phyloP scores from a whole-genome alignment of 208 protist species.

The Herpetomonas muscarum region DNA sequence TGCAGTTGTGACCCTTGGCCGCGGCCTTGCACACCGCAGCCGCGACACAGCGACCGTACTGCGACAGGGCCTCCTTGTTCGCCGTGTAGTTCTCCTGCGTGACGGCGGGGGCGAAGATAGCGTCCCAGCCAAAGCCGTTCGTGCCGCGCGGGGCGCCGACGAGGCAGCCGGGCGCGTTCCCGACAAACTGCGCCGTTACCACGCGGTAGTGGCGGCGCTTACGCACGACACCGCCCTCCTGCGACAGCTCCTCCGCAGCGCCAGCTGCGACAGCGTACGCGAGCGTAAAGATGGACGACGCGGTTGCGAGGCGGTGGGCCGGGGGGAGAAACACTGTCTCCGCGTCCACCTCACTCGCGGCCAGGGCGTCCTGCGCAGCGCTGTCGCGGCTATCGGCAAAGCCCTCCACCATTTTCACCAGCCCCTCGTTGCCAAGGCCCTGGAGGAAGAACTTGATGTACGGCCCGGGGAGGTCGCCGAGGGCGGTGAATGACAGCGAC shows the following conservation, averaged over 20 bases:
- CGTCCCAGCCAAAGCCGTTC: slow-evolving; percentile 94
- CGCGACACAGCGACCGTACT: too few species aligned
- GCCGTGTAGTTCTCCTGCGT: background rate
- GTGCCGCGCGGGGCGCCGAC: slow-evolving; percentile 61
- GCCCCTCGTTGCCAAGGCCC: slow-evolving; percentile 81
- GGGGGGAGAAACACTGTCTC: too few species aligned
- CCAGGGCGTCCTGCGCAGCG: slow-evolving; percentile 42
- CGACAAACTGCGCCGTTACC: slow-evolving; percentile 62
- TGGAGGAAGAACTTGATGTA: slow-evolving; percentile 99
- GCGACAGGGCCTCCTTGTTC: background rate
- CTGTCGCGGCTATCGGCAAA: slow-evolving; percentile 33
- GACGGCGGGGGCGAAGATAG: slow-evolving; percentile 92
- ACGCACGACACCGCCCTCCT: background rate
- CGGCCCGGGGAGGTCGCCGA: slow-evolving; percentile 95
- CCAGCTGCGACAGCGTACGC: slow-evolving; percentile 25
- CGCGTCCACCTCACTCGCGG: too few species aligned
- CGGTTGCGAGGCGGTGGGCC: slow-evolving; percentile 59
- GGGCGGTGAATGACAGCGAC: slow-evolving; percentile 95
- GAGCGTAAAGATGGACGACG: slow-evolving; percentile 69
- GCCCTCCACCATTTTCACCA: slow-evolving; percentile 90
- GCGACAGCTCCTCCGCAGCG: slow-evolving; percentile 14
- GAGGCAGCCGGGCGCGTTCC: slow-evolving; percentile 59
- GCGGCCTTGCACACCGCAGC: too few species aligned
- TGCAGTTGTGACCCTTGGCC: background rate
- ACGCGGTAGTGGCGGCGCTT: background rate